Percentiles rank a stretch among this genome's conserved stretches.
These are phyloP conservation scores for Herpetomonas tarakana DNA, from an alignment of 208 protist species.

Conservation along the genomic window DNA sequence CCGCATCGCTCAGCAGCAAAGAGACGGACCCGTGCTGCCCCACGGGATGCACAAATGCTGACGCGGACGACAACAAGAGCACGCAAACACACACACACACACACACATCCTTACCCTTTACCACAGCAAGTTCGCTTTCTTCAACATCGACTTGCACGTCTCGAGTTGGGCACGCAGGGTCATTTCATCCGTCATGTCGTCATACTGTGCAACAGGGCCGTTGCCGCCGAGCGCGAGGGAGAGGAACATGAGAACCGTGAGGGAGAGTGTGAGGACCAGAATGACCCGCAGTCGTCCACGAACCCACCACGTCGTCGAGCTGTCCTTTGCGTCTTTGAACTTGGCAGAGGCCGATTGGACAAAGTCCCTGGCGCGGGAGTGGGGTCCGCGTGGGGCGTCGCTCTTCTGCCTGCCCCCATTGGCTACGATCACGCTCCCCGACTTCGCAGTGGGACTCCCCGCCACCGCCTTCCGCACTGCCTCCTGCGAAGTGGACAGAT, in stretches of 20 bases:
- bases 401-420: not conserved
- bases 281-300: not conserved
- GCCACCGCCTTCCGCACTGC: not conserved
- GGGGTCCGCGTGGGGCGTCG: no score
- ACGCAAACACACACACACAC: no score
- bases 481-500: not conserved
- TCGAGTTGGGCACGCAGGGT: not conserved
- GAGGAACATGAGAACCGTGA: not conserved
- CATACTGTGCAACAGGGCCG: not conserved
- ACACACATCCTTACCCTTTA: no score
- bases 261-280: not conserved
- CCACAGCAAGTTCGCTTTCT: no score
- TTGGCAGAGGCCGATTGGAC: not conserved
- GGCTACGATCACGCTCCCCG: not conserved
- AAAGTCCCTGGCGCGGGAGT: not conserved
- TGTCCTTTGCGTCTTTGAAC: not conserved
- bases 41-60: no score
- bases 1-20: no score
- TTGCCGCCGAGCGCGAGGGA: not conserved
- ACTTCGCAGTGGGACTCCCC: no score
- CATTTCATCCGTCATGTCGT: not conserved
- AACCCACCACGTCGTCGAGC: not conserved
- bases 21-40: no score
- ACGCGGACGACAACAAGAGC: no score
- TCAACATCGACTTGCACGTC: no score